Evolutionary conservation across 1,139 yeast genomes (phyloP), one percentile per base, ranked within the genome.

Genomic region (Geotrichum fermentans): DNA sequence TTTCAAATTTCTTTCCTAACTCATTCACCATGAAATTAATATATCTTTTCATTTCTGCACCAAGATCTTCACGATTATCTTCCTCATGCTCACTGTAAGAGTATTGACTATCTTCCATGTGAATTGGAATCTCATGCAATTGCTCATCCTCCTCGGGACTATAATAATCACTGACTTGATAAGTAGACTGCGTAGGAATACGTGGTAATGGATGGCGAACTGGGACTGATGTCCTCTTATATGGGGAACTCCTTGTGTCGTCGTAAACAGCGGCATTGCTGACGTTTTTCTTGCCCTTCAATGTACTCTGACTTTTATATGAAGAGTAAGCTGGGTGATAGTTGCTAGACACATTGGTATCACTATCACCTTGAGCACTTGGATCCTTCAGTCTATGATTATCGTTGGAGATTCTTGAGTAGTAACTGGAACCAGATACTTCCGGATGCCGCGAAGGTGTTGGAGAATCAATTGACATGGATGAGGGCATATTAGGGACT

Each of bases 401-500:
- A 10, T 24, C 10, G 28, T 24, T 24, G 10, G 8, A 6, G 28
- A 6, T 6, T 24, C 10, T 24, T 24, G 28, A 24, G 28, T 24
- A 6, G 28, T n/a, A n/a, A n/a, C n/a, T n/a, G n/a, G n/a, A n/a
- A 18, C 18, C 11, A 14, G 44, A 41, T 2, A 41, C 6, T 32
- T 41, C 44, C n/a, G 44, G 44, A 21, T 41, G 44, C 20, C 44
- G 29, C 7, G 44, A 41, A 11, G 44, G 44, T 10, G 44, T 41
- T 5, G 44, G 44, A 32, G 44, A 41, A 22, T 41, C 44, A 41
- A 41, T 32, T 13, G 44, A 41, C 21, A 33, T 21, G 8, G 44
- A 24, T 10, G 44, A 41, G 11, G 44, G 44, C 38, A 43, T 37
- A 24, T 43, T 43, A 16, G 47, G 47, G 14, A 43, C 42, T 2